Base-by-base conservation (phyloP, 2,329 filamentous ascomycete species). In the Fusarium sp. region DNA sequence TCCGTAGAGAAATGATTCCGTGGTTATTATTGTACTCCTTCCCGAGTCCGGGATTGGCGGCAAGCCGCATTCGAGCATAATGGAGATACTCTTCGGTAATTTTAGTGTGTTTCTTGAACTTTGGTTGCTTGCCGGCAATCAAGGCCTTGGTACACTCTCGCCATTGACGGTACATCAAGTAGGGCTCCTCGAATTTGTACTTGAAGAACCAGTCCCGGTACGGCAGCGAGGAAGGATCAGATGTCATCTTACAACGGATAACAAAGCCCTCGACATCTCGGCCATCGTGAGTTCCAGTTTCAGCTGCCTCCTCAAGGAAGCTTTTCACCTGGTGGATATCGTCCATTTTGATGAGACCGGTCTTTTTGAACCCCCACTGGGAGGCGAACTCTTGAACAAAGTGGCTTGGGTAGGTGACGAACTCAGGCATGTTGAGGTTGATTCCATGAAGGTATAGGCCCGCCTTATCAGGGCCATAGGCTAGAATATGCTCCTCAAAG, bases 191-290 rank as follows among this genome's bases (percentile, higher is more conserved):
- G 58, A 99, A 99, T 79, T 99, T 99, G 85, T 93, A 99, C 77
- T 99, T 99, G 88, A 99, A 99, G 77, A 99, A 99, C 95, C 95
- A 99, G 74, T 99, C 93, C n/a, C 85, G 79, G 73, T 88, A 95
- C 1, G 85, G 83, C 2, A 74, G 75, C 13, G 74, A 72, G 1
- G 76, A 78, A 0, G 80, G 79, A 25, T 86, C 76, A n/a, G 76
- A 71, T 14, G 82, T 79, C 80, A 80, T 87, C 78, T 87, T 91
- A 83, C 95, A 98, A 52, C 95, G 89, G 67, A 99, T 90, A 53
- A 99, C 95, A 69, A 99, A 99, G 4, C 95, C 95, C 76, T 99
- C 95, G 0, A 97, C 94, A 67, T 98, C 94, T 49, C 93, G 90
- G 9, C 93, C 94, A 61, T 91, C 88, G 77, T 96, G 94, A 32